phyloP scores from a whole-genome alignment of 2,329 filamentous ascomycete genomes.

The Metarhizium album region DNA sequence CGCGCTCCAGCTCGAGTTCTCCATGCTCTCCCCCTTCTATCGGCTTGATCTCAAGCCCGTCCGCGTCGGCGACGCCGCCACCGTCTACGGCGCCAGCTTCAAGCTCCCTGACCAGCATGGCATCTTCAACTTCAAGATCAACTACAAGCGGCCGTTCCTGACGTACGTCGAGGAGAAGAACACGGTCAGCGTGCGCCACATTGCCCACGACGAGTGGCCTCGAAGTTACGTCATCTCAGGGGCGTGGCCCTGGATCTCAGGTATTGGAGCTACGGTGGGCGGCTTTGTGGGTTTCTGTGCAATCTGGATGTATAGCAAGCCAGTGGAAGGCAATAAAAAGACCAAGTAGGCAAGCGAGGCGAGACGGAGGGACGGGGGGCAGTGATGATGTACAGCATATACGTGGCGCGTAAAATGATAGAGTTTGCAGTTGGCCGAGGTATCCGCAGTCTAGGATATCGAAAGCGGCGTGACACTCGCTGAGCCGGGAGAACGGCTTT shows the following conservation, averaged over 20 bases:
- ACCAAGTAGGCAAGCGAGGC: conserved; percentile 18
- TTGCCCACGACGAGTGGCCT: conserved; percentile 94
- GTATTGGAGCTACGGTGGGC: conserved; percentile 70
- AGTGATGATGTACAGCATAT: neutral
- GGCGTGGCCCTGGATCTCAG: conserved; percentile 90
- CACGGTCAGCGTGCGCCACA: conserved; percentile 89
- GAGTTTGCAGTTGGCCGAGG: neutral
- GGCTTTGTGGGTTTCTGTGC: conserved; percentile 81
- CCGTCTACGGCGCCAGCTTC: conserved; percentile 66
- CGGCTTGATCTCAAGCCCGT: conserved; percentile 59
- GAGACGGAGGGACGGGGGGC: neutral
- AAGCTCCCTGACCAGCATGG: conserved; percentile 91
- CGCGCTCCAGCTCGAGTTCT: conserved; percentile 86
- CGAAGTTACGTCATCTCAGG: conserved; percentile 81
- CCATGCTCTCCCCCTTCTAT: conserved; percentile 97
- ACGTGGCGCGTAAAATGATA: neutral
- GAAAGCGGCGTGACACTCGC: no score
- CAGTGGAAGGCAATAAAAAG: conserved; percentile 21
- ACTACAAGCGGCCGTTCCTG: conserved; percentile 92
- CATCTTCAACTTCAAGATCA: conserved; percentile 96
- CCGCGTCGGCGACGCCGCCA: conserved; percentile 50
- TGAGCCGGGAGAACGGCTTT: no score
- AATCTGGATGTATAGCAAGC: conserved; percentile 70
- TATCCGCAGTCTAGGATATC: no score
- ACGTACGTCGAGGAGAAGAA: conserved; percentile 87